A percentile compares a stretch with the other conserved stretches of the same genome.
phyloP scores from a whole-genome alignment of 2,329 filamentous ascomycete genomes.

The Beauveria asiatica region DNA sequence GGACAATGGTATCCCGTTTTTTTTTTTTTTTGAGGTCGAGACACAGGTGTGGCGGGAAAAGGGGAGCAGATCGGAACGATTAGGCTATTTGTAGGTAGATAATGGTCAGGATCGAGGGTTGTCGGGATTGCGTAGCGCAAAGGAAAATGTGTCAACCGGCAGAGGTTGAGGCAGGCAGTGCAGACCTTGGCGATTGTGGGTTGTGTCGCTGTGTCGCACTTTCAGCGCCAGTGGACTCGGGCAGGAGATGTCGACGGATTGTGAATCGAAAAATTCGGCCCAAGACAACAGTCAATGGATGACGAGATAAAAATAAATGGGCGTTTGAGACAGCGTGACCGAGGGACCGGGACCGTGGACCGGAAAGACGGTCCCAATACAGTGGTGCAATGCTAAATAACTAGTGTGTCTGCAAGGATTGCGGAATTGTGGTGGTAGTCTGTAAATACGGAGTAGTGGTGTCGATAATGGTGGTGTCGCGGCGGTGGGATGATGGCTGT shows the following conservation, averaged over 20 bases:
- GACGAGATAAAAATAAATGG: conserved; percentile 1
- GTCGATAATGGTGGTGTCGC: background rate
- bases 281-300: background rate
- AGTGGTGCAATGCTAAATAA: no score
- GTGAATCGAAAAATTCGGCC: background rate
- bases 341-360: background rate
- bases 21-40: background rate
- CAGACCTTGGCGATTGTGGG: background rate
- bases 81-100: background rate
- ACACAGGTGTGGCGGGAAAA: background rate
- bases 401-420: background rate
- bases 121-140: background rate
- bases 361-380: background rate
- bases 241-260: background rate
- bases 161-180: background rate
- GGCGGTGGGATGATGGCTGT: background rate
- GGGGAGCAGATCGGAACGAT: background rate
- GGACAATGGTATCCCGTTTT: no score
- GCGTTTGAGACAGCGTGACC: background rate
- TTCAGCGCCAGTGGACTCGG: background rate
- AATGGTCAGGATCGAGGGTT: background rate
- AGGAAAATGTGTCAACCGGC: background rate
- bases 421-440: background rate
- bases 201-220: conserved; percentile 2
- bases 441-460: no score